Percentiles rank a stretch among this genome's conserved stretches.
Evolutionary conservation across 2,329 filamentous ascomycete genomes (phyloP).

Genomic region (Colletotrichum chrysophilum): DNA sequence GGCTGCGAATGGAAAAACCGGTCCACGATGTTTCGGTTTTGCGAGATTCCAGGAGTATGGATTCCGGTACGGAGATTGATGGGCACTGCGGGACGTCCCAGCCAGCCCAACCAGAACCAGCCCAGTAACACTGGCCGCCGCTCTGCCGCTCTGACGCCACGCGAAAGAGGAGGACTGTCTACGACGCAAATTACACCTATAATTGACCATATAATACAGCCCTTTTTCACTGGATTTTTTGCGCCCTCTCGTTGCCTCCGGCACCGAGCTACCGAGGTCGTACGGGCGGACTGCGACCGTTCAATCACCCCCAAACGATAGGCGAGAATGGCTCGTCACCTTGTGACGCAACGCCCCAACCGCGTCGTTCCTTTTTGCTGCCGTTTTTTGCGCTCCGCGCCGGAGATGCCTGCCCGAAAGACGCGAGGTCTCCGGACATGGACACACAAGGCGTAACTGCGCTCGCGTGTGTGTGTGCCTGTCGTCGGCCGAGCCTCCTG

Average conservation of each 20-base stretch:
- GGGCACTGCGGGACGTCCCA: background rate
- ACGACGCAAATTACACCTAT: background rate
- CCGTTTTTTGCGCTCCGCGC: background rate
- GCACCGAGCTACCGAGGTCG: background rate
- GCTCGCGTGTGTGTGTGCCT: background rate
- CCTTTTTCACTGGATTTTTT: background rate
- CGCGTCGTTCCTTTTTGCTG: background rate
- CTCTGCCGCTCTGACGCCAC: background rate
- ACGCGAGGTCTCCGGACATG: background rate
- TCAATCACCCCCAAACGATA: background rate
- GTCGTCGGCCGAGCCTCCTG: background rate
- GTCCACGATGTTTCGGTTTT: background rate
- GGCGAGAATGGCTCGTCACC: background rate
- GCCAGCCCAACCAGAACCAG: background rate
- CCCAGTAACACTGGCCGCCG: background rate
- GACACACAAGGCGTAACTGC: background rate
- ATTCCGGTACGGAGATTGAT: background rate
- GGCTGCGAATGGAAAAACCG: background rate
- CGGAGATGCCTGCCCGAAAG: conserved; percentile 14
- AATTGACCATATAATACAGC: background rate
- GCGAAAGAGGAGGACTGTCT: background rate
- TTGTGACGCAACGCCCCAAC: background rate
- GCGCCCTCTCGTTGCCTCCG: background rate
- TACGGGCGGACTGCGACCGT: background rate
- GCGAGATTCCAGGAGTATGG: conserved; percentile 14